These are phyloP conservation scores for Tulasnella sp. DNA, from an alignment of 768 basidiomycete genomes.

Conservation along the genomic window DNA sequence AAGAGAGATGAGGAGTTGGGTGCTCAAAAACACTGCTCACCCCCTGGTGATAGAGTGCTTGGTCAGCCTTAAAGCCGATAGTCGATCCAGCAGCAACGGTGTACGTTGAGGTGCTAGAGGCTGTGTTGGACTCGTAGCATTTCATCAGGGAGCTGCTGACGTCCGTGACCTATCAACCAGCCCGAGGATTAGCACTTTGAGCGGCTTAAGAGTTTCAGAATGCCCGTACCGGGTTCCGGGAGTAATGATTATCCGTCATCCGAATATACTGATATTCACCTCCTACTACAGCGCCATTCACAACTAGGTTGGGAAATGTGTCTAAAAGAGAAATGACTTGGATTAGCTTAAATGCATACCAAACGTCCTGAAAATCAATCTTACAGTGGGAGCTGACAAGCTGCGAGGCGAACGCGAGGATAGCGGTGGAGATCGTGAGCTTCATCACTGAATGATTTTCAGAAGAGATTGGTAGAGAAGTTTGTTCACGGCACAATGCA, in stretches of 20 bases:
- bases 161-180: constrained; percentile 4
- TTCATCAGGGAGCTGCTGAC: constrained; percentile 16
- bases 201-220: background rate
- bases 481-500: background rate
- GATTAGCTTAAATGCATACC: background rate
- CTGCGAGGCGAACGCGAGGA: background rate
- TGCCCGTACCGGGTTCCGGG: constrained; percentile 10
- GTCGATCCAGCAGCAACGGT: constrained; percentile 27
- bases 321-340: background rate
- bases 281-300: background rate
- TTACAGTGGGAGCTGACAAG: constrained; percentile 11
- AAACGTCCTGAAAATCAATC: too few relatives aligned
- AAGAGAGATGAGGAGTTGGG: background rate
- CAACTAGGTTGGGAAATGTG: constrained; percentile 19
- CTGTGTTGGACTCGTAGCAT: constrained; percentile 22
- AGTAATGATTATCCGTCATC: constrained; percentile 28
- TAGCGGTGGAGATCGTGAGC: background rate
- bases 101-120: constrained; percentile 12
- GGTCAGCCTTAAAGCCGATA: constrained; percentile 27
- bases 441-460: background rate
- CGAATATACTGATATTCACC: constrained; percentile 26
- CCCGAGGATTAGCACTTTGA: background rate
- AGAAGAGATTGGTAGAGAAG: constrained; percentile 29
- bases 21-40: background rate
- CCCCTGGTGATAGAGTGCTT: constrained; percentile 28